Evolutionary conservation across 1,284 basidiomycete genomes (phyloP).

Genomic region (Irpex rosettiformis): DNA sequence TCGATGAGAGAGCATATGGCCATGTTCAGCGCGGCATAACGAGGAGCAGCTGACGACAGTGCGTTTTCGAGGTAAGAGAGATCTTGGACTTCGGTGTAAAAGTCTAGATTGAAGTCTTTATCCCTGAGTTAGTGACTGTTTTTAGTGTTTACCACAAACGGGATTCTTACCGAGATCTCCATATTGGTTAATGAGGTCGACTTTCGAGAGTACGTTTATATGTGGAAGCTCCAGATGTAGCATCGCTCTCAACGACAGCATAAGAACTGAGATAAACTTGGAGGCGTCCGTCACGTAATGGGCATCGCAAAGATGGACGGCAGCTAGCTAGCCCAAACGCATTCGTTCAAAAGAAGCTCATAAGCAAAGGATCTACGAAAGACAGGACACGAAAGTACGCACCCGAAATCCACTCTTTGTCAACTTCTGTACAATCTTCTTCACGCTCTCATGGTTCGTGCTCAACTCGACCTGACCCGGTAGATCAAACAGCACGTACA

Average conservation of each 20-base stretch:
- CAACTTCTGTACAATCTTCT: constrained; percentile 72
- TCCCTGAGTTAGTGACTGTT: no score
- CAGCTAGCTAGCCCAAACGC: constrained; percentile 66
- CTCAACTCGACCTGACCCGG: constrained; percentile 98
- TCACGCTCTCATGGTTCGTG: constrained; percentile 92
- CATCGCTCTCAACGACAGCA: constrained; percentile 94
- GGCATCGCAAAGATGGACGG: constrained; percentile 94
- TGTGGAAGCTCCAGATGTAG: constrained; percentile 97
- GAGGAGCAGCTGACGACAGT: constrained; percentile 62
- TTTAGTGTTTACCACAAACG: constrained; percentile 32
- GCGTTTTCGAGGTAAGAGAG: constrained; percentile 83
- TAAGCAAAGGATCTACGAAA: constrained; percentile 12
- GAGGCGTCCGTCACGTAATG: constrained; percentile 96
- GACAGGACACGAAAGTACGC: constrained; percentile 34
- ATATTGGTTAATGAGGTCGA: constrained; percentile 86
- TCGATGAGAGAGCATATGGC: constrained; percentile 91
- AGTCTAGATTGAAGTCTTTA: constrained; percentile 94
- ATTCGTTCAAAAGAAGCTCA: constrained; percentile 26
- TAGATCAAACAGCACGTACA: constrained; percentile 93
- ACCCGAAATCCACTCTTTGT: constrained; percentile 84
- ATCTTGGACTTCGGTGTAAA: constrained; percentile 98
- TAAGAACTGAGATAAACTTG: constrained; percentile 91
- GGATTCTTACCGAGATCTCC: constrained; percentile 74
- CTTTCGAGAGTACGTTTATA: constrained; percentile 95
- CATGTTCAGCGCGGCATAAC: constrained; percentile 80